These are phyloP conservation scores for Sclerotinia spermophila DNA, from an alignment of 2,329 filamentous ascomycete genomes.

Conservation along the genomic window DNA sequence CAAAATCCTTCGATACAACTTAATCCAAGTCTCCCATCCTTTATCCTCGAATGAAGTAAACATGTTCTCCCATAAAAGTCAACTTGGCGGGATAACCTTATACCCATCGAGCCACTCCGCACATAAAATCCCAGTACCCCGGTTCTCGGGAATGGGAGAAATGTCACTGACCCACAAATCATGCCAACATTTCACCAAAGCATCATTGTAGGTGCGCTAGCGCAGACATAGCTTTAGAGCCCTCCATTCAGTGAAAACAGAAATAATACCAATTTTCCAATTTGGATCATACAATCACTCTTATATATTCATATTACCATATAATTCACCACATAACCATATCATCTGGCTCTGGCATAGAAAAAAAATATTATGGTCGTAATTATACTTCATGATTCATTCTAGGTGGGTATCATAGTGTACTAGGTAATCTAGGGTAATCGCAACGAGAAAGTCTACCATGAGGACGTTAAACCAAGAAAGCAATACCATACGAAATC, in stretches of 20 bases:
- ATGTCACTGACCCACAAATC: neutral
- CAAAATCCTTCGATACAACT: neutral
- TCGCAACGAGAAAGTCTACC: neutral
- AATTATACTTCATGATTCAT: constrained; percentile 16
- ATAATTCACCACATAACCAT: too few species aligned
- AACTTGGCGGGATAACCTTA: neutral
- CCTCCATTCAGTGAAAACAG: too few species aligned
- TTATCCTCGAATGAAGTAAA: neutral
- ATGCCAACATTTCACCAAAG: neutral
- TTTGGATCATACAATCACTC: too few species aligned
- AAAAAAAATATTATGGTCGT: neutral
- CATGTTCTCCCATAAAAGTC: neutral
- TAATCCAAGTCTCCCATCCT: neutral
- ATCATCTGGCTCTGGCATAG: too few species aligned
- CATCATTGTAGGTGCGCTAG: too few species aligned
- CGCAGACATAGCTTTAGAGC: too few species aligned
- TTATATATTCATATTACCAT: too few species aligned
- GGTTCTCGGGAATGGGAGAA: neutral
- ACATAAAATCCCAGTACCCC: neutral
- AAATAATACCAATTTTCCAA: too few species aligned
- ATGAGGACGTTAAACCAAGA: neutral
- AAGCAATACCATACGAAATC: neutral
- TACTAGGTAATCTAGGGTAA: constrained; percentile 15
- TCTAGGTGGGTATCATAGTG: constrained; percentile 30
- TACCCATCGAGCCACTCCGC: neutral